These are phyloP conservation scores for Dendrostoma leiphaemia DNA, from an alignment of 2,329 filamentous ascomycete species.

Conservation along the genomic window DNA sequence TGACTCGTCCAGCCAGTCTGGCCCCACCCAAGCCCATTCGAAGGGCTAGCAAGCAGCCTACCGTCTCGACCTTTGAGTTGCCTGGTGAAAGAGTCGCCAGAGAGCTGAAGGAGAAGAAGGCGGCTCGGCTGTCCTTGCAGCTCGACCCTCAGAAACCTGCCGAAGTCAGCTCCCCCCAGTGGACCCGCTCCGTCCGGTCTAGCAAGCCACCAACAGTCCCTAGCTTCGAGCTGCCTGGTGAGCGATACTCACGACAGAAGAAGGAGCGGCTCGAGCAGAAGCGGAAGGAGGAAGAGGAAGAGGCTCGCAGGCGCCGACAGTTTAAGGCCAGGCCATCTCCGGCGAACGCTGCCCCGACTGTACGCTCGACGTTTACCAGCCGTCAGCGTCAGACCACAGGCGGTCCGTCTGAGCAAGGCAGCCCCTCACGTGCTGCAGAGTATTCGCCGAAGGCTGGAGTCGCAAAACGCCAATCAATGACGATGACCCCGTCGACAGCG, in stretches of 20 bases:
- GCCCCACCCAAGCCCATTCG: slow-evolving; percentile 43
- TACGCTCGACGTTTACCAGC: slow-evolving; percentile 58
- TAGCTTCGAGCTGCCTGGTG: slow-evolving; percentile 62
- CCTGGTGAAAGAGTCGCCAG: slow-evolving; percentile 61
- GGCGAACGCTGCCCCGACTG: slow-evolving; percentile 35
- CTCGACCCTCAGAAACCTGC: slow-evolving; percentile 34
- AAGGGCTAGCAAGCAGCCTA: slow-evolving; percentile 55
- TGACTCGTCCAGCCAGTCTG: slow-evolving; percentile 38
- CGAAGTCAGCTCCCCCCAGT: slow-evolving; percentile 36
- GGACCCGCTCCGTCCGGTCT: slow-evolving; percentile 46
- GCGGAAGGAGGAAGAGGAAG: slow-evolving; percentile 56
- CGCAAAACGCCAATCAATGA: slow-evolving; percentile 14
- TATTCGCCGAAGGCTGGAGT: slow-evolving; percentile 17
- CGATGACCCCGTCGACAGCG: slow-evolving; percentile 10
- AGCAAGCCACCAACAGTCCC: slow-evolving; percentile 52
- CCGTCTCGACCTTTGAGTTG: slow-evolving; percentile 58
- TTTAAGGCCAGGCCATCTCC: slow-evolving; percentile 62
- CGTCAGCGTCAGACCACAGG: slow-evolving; percentile 16
- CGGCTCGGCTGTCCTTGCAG: slow-evolving; percentile 48
- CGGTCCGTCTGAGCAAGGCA: slow-evolving; percentile 3
- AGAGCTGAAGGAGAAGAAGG: slow-evolving; percentile 56
- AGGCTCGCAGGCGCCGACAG: slow-evolving; percentile 57
- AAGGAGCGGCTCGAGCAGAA: slow-evolving; percentile 55
- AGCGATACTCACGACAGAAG: slow-evolving; percentile 56
- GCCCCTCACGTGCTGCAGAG: slow-evolving; percentile 4